Base-by-base conservation (phyloP, 768 basidiomycete genomes). In the Serendipita vermifera region DNA sequence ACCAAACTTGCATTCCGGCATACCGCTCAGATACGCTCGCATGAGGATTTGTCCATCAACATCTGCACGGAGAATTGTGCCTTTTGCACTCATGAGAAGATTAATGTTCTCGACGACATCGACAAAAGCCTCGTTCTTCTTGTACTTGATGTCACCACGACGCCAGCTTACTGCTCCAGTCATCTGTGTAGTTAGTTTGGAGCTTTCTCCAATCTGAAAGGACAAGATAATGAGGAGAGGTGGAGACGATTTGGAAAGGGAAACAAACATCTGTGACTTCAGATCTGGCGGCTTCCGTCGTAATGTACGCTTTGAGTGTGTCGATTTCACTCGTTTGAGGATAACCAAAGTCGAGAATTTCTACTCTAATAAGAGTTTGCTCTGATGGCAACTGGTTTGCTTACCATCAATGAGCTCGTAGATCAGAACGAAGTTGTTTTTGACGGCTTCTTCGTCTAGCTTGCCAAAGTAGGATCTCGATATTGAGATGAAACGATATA, bases 111-210 rank as follows among this genome's bases (percentile, higher is more conserved):
- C 96, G 39, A 99, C 87, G 6, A 99, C 96, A 66, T 99, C 96
- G n/a, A 99, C 94, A 62, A 98, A 99, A 0, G 96, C 96, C 65
- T 99, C 96, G 62, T 99, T 99, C 77, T 98, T 99, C 75, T 96
- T 87, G 70, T 99, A 98, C 68, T 93, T 94, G 64, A 98, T 93
- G 65, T 97, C 96, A 14, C 81, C 84, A 57, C 93, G 76, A 38
- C 96, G 74, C 96, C 96, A 99, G 67, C 85, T 94, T 31, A 87
- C 97, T 27, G 88, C 85, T 0, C 96, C 96, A 0, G 96, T 99
- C 6, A 96, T 94, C 73, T 99, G 96, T 7, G 80, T 82, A 0
- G 96, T 98, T 59, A 99, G 98, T 68, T 92, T 96, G 13, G 90
- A 87, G 17, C 92, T 94, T 63, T 97, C 93, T 69, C 98, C 96